Base-by-base conservation (phyloP, 352 stramenopile species). In the Thraustotheca clavata region DNA sequence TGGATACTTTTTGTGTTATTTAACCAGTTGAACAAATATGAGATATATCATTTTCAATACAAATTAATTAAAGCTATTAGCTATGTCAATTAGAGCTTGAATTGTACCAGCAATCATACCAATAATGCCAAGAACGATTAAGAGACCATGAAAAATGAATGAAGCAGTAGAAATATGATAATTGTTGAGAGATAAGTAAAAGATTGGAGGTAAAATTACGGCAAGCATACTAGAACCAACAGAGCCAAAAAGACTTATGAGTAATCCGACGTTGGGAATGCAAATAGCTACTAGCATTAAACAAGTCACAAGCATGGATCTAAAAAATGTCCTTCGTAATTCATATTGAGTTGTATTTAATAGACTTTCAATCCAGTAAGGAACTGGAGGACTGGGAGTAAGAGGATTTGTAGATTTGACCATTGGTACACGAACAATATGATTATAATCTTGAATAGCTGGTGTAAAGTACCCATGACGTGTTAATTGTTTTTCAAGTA, bases 171-270 rank as follows among this genome's bases (percentile, higher is more conserved):
- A 79, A 0, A 87, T 60, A 18, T 67, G 59, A 24, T 72, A 57
- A 2, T 72, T 63, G 18, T 76, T 59, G 2, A 80, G 73, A 2
- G 71, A 57, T 8, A 91, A 43, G 46, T 89, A 91, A 33, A 91
- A 52, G 9, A 88, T 46, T 4, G 83, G 80, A 5, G 80, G 83
- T n/a, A 92, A 62, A 34, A 89, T 77, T 50, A 92, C 87, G 33
- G 79, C 83, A 34, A 90, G 62, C 79, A 91, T 87, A 62, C 80
- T 91, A 11, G 83, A 91, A 2, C 80, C 79, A 27, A 91, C 75
- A 5, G 83, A 84, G 31, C 83, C 83, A 59, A 89, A 91, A 8
- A 89, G 73, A 61, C 80, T 89, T 69, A 92, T 92, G 46, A 90
- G 71, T 43, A 89, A 68, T 1, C 76, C 73, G 34, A 90, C 76